Evolutionary conservation across 139 green algal genomes (phyloP).

Genomic region (Coccomyxa sp.): DNA sequence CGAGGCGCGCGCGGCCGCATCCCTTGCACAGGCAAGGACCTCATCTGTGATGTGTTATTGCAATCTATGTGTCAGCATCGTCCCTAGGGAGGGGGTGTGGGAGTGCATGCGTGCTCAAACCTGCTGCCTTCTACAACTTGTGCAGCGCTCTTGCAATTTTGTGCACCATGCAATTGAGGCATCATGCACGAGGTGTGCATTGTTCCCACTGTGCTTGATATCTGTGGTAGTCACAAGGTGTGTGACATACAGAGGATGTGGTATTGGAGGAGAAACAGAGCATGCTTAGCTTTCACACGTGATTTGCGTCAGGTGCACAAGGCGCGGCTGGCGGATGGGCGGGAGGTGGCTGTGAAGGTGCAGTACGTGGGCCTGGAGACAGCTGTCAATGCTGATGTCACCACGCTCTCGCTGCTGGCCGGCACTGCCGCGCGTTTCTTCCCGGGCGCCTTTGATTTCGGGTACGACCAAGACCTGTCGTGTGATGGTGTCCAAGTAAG

Average conservation of each 20-base stretch:
- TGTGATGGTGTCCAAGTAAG: not conserved
- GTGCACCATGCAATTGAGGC: too few species aligned
- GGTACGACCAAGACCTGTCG: not conserved
- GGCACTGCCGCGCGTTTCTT: constrained; percentile 43
- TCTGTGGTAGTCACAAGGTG: too few species aligned
- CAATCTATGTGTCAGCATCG: too few species aligned
- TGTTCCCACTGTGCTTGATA: too few species aligned
- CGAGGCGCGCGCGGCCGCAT: constrained; percentile 63
- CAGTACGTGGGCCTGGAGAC: constrained; percentile 57
- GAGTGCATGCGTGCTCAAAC: too few species aligned
- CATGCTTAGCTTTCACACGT: too few species aligned
- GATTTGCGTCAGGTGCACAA: constrained; percentile 49
- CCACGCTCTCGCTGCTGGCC: constrained; percentile 45
- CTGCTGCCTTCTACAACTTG: too few species aligned
- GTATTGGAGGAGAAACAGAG: too few species aligned
- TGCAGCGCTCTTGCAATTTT: too few species aligned
- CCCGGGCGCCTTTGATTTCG: constrained; percentile 23
- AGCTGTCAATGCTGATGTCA: constrained; percentile 63
- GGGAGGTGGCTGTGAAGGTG: constrained; percentile 77
- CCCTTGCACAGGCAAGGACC: constrained; percentile 60
- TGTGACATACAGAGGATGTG: too few species aligned
- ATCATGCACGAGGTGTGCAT: too few species aligned
- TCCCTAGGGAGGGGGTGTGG: too few species aligned
- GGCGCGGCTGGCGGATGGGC: constrained; percentile 44
- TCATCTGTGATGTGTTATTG: not conserved